Evolutionary conservation across 306 rosid species (phyloP), one percentile per base, ranked within the genome.

Genomic region (Heteromeles arbutifolia): DNA sequence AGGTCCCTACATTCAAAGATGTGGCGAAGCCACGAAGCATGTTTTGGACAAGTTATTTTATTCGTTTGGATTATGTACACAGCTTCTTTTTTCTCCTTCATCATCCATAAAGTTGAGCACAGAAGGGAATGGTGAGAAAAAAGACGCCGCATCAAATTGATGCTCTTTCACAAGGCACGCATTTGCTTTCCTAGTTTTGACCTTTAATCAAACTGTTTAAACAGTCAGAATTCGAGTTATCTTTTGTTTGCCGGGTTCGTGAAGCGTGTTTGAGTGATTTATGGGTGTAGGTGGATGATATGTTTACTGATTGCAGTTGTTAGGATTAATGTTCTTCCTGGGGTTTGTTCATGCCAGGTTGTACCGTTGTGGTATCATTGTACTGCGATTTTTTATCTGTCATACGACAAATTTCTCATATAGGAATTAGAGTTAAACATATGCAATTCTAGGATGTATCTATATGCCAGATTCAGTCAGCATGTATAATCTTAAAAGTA

Each of bases 51-150:
- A 90, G 83, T 84, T 96, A 69, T 90, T 80, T 73, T 94, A 63
- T 79, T 84, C 98, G 0, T 57, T 87, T 63, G 97, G 96, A 72
- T 65, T 91, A 82, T 79, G 78, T 74, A 77, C 96, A 9, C 95
- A 91, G 83, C 71, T 86, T 64, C 73, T 91, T 58, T 69, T 85
- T 41, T 34, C 83, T 75, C 84, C 91, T 9, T 82, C 90, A 50
- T 77, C 96, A 25, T 86, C 91, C 43, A 4, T 87, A 71, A 68
- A 85, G 74, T 53, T 85, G 74, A 85, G 84, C 82, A 69, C 88
- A n/a, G 98, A 91, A 81, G 79, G 78, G 70, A 89, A 87, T 37
- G 97, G 96, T 32, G 98, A 94, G 82, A 87, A 81, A 85, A 83
- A 82, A 86, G 77, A 31, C 83, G 82, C 57, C 91, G 93, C 72